Percentiles rank a stretch among this genome's conserved stretches.
phyloP scores from a whole-genome alignment of 352 stramenopile genomes.

The Phytophthora ohioensis region DNA sequence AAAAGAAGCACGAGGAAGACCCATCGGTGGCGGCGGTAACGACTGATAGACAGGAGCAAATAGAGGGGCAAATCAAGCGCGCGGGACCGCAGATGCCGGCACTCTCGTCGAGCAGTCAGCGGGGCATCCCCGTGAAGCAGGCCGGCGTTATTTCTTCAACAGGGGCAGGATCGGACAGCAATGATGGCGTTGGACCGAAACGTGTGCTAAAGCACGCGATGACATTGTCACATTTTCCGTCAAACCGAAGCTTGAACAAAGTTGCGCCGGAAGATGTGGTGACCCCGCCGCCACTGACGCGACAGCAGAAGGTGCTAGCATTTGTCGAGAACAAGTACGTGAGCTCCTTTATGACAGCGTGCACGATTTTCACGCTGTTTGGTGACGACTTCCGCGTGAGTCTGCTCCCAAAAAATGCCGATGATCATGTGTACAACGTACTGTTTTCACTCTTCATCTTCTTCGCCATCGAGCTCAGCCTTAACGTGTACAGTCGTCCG shows the following conservation, averaged over 20 bases:
- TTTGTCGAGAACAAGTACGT: conserved; percentile 81
- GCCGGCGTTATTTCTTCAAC: conserved; percentile 12
- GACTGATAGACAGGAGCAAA: conserved; percentile 37
- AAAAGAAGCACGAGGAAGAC: conserved; percentile 51
- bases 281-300: conserved; percentile 39
- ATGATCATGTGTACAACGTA: conserved; percentile 79
- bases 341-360: conserved; percentile 69
- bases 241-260: conserved; percentile 69
- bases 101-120: conserved; percentile 40
- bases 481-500: conserved; percentile 76
- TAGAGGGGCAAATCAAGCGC: conserved; percentile 29
- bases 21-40: conserved; percentile 44
- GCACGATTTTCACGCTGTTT: conserved; percentile 91
- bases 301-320: conserved; percentile 53
- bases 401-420: conserved; percentile 69
- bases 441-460: conserved; percentile 84
- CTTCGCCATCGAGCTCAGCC: conserved; percentile 71
- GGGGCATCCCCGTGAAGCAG: conserved; percentile 40
- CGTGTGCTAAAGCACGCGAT: conserved; percentile 40
- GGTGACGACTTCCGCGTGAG: conserved; percentile 85
- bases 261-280: conserved; percentile 67
- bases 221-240: conserved; percentile 51
- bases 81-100: conserved; percentile 45
- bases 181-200: conserved; percentile 38
- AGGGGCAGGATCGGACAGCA: conserved; percentile 15